Evolutionary conservation across 257 asterid species (phyloP).

Genomic region (Scutellaria galericulata): DNA sequence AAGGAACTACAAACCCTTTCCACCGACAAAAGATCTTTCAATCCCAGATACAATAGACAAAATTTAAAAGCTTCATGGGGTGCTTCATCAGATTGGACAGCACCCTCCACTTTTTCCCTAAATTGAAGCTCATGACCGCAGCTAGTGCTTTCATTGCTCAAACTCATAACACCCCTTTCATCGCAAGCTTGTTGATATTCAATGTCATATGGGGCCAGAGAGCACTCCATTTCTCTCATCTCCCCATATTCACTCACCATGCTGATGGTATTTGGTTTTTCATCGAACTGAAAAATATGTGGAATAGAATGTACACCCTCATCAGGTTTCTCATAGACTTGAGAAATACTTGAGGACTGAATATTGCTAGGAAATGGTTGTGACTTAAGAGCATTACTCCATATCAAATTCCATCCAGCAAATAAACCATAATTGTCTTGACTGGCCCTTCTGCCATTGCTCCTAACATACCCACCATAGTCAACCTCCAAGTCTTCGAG

Average conservation of each 20-base stretch:
- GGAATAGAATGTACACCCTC: constrained; percentile 40
- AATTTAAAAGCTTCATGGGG: constrained; percentile 62
- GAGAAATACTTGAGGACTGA: constrained; percentile 19
- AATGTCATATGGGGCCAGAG: constrained; percentile 38
- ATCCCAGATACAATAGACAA: constrained; percentile 56
- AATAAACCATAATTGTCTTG: constrained; percentile 56
- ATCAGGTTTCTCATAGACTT: constrained; percentile 35
- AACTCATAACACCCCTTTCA: constrained; percentile 39
- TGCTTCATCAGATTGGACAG: constrained; percentile 43
- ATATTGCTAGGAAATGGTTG: constrained; percentile 45
- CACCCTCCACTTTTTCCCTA: constrained; percentile 42
- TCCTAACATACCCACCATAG: constrained; percentile 51
- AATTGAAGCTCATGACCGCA: constrained; percentile 33
- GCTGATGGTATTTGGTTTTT: constrained; percentile 34
- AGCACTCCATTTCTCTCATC: constrained; percentile 41
- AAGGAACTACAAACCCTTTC: constrained; percentile 75
- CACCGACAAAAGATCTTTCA: constrained; percentile 72
- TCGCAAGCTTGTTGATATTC: constrained; percentile 27
- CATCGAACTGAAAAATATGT: constrained; percentile 35
- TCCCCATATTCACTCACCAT: constrained; percentile 33
- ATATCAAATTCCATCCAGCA: constrained; percentile 58
- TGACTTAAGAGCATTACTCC: constrained; percentile 57
- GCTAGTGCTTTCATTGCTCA: constrained; percentile 37
- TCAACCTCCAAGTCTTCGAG: constrained; percentile 69
- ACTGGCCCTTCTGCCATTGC: constrained; percentile 34